phyloP scores from a whole-genome alignment of 371 early-diverging fungal species.

The Rhizomucor miehei region DNA sequence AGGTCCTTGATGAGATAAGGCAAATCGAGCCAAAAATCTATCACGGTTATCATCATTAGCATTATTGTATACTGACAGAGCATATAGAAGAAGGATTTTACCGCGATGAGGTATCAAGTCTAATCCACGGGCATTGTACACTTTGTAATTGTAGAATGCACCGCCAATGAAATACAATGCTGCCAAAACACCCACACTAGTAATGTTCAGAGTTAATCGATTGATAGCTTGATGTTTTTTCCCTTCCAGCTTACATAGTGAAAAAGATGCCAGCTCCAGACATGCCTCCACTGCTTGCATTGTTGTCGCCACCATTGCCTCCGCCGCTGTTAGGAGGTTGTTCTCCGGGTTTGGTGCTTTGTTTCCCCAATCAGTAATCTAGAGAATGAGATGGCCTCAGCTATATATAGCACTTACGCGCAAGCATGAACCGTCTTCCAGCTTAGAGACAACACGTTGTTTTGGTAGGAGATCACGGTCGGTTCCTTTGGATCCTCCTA shows the following conservation, averaged over 20 bases:
- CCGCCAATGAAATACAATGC: slow-evolving; percentile 58
- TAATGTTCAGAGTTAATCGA: background rate
- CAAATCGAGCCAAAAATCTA: slow-evolving; percentile 51
- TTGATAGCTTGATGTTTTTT: background rate
- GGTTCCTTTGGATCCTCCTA: slow-evolving; percentile 28
- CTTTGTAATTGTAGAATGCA: slow-evolving; percentile 55
- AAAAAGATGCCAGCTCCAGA: slow-evolving; percentile 54
- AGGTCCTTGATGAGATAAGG: slow-evolving; percentile 49
- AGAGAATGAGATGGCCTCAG: too few species aligned
- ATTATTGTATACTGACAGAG: background rate
- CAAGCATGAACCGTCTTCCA: slow-evolving; percentile 51
- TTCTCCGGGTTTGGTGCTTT: slow-evolving; percentile 23
- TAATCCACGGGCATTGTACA: slow-evolving; percentile 58
- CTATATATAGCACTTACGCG: slow-evolving; percentile 26
- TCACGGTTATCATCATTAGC: background rate
- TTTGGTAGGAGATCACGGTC: slow-evolving; percentile 26
- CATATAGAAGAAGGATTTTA: slow-evolving; percentile 13
- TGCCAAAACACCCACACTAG: slow-evolving; percentile 40
- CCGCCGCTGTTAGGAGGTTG: slow-evolving; percentile 11
- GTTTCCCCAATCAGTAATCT: background rate
- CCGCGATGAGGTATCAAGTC: slow-evolving; percentile 63
- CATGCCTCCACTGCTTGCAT: slow-evolving; percentile 25
- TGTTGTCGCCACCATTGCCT: slow-evolving; percentile 1
- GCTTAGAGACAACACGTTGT: slow-evolving; percentile 30
- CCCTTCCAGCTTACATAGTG: slow-evolving; percentile 38